Conservation (phyloP, 169 alveolate genomes). For the Babesia bigemina region DNA sequence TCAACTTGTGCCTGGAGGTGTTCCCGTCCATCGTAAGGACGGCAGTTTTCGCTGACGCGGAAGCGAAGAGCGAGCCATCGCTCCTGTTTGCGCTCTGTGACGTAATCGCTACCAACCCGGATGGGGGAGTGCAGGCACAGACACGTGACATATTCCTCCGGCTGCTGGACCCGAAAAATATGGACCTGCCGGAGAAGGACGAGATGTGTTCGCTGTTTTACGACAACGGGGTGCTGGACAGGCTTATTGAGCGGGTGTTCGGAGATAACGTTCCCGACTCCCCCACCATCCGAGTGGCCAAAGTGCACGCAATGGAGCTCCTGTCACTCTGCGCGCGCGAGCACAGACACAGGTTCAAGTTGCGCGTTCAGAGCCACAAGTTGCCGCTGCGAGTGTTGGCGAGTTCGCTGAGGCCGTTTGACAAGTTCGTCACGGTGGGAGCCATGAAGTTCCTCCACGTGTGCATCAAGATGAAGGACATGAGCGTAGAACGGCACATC, state of each 20-base stretch:
- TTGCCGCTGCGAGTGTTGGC: constrained; percentile 67
- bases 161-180: constrained; percentile 76
- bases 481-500: constrained; percentile 64
- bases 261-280: constrained; percentile 22
- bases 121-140: constrained; percentile 64
- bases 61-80: constrained; percentile 42
- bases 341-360: constrained; percentile 77
- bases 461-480: constrained; percentile 72
- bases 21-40: constrained; percentile 70
- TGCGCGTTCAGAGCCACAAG: constrained; percentile 75
- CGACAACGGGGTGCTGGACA: constrained; percentile 77
- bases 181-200: constrained; percentile 81
- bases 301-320: constrained; percentile 71
- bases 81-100: constrained; percentile 47
- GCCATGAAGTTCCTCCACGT: constrained; percentile 73
- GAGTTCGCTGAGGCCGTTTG: constrained; percentile 69
- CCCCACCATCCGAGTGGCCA: constrained; percentile 45
- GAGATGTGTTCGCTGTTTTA: constrained; percentile 76
- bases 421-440: constrained; percentile 73
- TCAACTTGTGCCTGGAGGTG: constrained; percentile 62
- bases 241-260: constrained; percentile 54
- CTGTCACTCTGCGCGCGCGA: constrained; percentile 76
- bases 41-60: constrained; percentile 67
- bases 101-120: constrained; percentile 26
- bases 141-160: constrained; percentile 54